phyloP scores from a whole-genome alignment of 164 flowering plant genomes.

The Saururus chinensis region DNA sequence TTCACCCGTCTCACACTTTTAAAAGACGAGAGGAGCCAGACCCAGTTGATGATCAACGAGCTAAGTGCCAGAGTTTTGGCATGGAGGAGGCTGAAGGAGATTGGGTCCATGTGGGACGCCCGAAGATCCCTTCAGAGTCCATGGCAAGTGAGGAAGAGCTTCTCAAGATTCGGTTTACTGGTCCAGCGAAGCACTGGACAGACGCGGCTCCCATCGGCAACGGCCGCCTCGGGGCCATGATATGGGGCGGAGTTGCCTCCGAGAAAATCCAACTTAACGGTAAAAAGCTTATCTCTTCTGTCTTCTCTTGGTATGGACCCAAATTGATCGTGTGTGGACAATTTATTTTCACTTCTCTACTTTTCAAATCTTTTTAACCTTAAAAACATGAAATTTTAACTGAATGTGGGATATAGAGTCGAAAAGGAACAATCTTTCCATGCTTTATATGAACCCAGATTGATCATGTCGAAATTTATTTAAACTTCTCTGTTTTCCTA shows the following conservation, averaged over 20 bases:
- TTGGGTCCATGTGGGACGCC: constrained; percentile 43
- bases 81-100: constrained; percentile 29
- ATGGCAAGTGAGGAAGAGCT: constrained; percentile 10
- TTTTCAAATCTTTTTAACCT: too few relatives aligned
- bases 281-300: constrained; percentile 5
- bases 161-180: constrained; percentile 48
- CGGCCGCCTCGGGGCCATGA: constrained; percentile 94
- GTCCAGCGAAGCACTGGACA: constrained; percentile 76
- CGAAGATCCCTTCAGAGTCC: constrained; percentile 33
- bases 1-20: not conserved
- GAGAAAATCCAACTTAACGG: constrained; percentile 86
- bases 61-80: not conserved
- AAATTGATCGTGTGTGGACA: not conserved
- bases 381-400: too few relatives aligned
- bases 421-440: too few relatives aligned
- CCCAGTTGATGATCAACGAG: not conserved
- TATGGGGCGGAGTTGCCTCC: constrained; percentile 72
- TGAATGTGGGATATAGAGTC: too few relatives aligned
- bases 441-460: not conserved
- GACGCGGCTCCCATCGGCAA: constrained; percentile 88
- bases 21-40: too few relatives aligned
- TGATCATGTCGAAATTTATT: not conserved
- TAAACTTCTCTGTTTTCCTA: too few relatives aligned
- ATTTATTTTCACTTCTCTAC: too few relatives aligned
- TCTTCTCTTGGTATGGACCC: not conserved